phyloP scores from a whole-genome alignment of 2,329 filamentous ascomycete species.

The Paraphaeosphaeria minitans region DNA sequence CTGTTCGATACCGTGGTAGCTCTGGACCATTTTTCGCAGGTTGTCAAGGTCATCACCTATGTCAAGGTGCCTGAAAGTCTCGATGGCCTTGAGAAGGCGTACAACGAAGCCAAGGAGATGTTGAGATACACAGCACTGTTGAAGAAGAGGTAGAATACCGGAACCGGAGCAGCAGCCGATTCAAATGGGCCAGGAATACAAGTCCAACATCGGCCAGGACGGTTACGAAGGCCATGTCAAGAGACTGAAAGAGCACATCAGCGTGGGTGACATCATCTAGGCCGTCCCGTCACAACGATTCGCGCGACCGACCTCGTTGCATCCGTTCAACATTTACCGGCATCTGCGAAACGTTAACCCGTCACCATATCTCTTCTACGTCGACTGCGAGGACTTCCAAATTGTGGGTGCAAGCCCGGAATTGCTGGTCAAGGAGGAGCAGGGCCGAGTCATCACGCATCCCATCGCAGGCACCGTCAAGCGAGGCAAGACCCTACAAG shows the following conservation, averaged over 20 bases:
- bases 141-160: conserved; percentile 70
- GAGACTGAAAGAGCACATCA: conserved; percentile 86
- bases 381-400: conserved; percentile 89
- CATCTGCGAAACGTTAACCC: conserved; percentile 97
- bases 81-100: conserved; percentile 67
- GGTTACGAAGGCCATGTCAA: conserved; percentile 94
- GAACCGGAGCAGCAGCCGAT: conserved; percentile 79
- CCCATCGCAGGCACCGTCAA: conserved; percentile 96
- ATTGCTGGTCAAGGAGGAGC: conserved; percentile 88
- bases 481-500: conserved; percentile 77
- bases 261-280: conserved; percentile 93
- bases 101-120: conserved; percentile 67
- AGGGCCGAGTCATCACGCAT: conserved; percentile 88
- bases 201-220: conserved; percentile 84
- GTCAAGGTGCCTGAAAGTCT: conserved; percentile 66
- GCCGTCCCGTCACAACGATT: conserved; percentile 94
- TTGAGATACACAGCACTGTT: conserved; percentile 75
- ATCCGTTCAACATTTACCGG: conserved; percentile 98
- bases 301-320: conserved; percentile 83
- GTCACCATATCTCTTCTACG: conserved; percentile 95
- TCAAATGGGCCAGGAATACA: conserved; percentile 75
- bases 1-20: conserved; percentile 93
- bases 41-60: conserved; percentile 93
- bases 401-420: conserved; percentile 95
- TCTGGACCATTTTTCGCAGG: conserved; percentile 92